phyloP scores from a whole-genome alignment of 2,329 filamentous ascomycete species.

The Geoglossum cookeanum region DNA sequence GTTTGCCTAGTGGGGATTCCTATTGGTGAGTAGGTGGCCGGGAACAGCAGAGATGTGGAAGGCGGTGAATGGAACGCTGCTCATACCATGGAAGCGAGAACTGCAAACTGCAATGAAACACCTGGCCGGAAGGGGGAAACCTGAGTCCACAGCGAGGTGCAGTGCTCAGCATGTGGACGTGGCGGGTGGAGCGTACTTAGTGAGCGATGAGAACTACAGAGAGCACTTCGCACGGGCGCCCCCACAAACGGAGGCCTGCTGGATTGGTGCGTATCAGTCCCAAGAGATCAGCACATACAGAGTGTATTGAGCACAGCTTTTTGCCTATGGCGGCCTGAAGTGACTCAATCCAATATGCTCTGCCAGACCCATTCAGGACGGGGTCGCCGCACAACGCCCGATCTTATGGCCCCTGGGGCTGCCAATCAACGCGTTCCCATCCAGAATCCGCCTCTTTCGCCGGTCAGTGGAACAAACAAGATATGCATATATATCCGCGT shows the following conservation, averaged over 20 bases:
- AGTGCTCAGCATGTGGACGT: neutral
- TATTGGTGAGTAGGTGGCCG: neutral
- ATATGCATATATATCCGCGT: neutral
- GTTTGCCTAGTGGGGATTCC: neutral
- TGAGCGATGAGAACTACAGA: neutral
- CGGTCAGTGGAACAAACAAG: neutral
- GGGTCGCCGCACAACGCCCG: neutral
- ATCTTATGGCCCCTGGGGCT: neutral
- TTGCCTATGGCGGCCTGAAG: neutral
- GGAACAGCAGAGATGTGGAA: neutral
- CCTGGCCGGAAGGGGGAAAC: neutral
- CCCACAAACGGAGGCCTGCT: neutral
- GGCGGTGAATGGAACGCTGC: neutral
- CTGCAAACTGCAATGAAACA: neutral
- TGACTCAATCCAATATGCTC: too few relatives aligned
- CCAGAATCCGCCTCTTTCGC: neutral
- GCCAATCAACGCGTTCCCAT: neutral
- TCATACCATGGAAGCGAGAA: constrained; percentile 2
- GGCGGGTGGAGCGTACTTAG: neutral
- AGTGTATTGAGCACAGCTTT: neutral
- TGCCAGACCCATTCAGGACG: too few relatives aligned
- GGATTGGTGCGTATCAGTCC: neutral
- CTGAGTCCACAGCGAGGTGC: neutral
- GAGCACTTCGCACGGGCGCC: neutral
- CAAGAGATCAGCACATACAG: neutral